Evolutionary conservation across 2,329 filamentous ascomycete species (phyloP).

Genomic region (Claviceps cyperi): DNA sequence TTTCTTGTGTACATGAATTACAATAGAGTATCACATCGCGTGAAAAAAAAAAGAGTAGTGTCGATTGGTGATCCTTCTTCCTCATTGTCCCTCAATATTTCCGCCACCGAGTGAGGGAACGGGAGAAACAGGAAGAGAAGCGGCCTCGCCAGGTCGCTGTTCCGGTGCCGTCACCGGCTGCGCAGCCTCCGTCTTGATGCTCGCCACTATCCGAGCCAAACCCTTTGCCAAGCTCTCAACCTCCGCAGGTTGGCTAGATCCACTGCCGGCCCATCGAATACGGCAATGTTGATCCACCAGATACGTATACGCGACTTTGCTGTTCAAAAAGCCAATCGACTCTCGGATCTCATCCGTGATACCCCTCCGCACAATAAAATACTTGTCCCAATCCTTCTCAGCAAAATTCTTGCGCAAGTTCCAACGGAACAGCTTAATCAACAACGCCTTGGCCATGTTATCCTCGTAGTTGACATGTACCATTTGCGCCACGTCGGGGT

Average conservation of each 20-base stretch:
- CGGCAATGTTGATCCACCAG: conserved; percentile 74
- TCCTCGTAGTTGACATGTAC: conserved; percentile 85
- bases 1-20: background rate
- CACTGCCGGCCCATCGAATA: conserved; percentile 90
- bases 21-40: conserved; percentile 7
- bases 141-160: conserved; percentile 16
- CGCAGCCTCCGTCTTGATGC: conserved; percentile 29
- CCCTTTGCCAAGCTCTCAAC: conserved; percentile 51
- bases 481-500: conserved; percentile 48
- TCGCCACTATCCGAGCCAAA: conserved; percentile 45
- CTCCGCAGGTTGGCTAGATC: conserved; percentile 50
- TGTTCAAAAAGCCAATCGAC: conserved; percentile 61
- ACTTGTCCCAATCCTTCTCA: conserved; percentile 40
- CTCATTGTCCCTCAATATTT: no score
- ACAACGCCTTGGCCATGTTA: conserved; percentile 51
- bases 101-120: no score
- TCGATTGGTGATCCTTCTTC: no score
- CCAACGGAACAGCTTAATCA: conserved; percentile 42
- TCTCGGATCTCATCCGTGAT: conserved; percentile 47
- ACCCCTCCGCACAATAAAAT: conserved; percentile 46
- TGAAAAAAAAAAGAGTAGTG: no score
- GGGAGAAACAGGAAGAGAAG: background rate
- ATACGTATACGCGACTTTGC: conserved; percentile 88
- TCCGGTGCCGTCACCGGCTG: conserved; percentile 21
- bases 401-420: conserved; percentile 35